Evolutionary conservation across 2,329 filamentous ascomycete genomes (phyloP), one percentile per base, ranked within the genome.

Genomic region (Rhinocladiella similis): DNA sequence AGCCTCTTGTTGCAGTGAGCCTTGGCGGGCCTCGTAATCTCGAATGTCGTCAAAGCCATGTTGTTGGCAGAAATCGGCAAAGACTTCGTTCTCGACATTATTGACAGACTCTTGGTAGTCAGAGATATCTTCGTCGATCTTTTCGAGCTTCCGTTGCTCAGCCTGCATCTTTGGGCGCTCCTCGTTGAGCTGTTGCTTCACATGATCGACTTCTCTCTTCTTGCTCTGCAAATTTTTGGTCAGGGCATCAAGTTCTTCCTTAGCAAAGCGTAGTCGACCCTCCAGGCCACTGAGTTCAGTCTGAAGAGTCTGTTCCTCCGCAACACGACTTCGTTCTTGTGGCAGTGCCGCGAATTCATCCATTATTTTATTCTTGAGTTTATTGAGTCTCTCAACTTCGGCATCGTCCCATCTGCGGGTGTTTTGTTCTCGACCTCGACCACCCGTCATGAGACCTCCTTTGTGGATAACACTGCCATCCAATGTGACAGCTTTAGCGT

Each of bases 401-500:
- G 88, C 84, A 65, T 97, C 92, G 67, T 96, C 92, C 74, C 95
- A 97, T 50, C 89, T 84, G 56, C 91, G 87, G 62, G 91, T 89
- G 57, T 83, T 84, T 53, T 87, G 85, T 70, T 89, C 90, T 46
- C 86, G 84, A 27, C 91, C 88, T 60, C 91, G 88, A 63, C 94
- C 94, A 79, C 94, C 94, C 47, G 94, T 97, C 88, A 99, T 97
- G 51, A 95, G 81, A 68, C 94, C 94, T 45, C 90, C 91, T 71
- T 97, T 97, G 77, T 96, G 91, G 62, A 99, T 97, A 59, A 99
- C 88, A 53, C 88, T 93, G n/a, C 94, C 94, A 68, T 97, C 92
- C 12, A 97, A 74, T 0, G 92, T 96, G 12, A 99, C 93, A 4
- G 93, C 92, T 72, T 97, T 97, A 51, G 95, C 92, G 57, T 92